Conservation (phyloP, 192 early-diverging fungal genomes). For the Backusella psychrophila region DNA sequence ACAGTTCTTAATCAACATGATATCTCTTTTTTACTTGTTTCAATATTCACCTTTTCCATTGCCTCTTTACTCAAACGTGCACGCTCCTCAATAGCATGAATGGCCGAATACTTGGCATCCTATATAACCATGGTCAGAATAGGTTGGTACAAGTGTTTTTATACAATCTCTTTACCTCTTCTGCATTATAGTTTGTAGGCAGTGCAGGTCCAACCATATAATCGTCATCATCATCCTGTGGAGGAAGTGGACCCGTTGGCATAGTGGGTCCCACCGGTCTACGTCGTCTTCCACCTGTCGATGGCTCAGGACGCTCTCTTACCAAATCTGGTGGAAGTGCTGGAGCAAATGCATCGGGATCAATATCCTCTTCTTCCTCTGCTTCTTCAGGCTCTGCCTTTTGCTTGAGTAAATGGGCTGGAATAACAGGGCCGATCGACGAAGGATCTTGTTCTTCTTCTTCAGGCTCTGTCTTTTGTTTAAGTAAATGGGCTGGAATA, state of each 20-base stretch:
- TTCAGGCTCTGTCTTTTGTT: no score
- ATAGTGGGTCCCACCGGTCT: conserved; percentile 23
- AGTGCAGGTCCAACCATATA: conserved; percentile 26
- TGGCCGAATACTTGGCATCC: conserved; percentile 20
- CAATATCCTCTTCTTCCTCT: not conserved
- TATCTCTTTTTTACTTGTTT: no score
- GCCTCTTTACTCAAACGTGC: conserved; percentile 23
- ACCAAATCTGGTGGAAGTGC: conserved; percentile 32
- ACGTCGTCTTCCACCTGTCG: conserved; percentile 7
- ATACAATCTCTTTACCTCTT: not conserved
- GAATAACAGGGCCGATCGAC: conserved; percentile 3
- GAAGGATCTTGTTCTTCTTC: not conserved
- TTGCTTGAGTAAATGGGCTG: conserved; percentile 6
- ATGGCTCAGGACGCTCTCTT: not conserved
- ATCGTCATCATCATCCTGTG: conserved; percentile 15
- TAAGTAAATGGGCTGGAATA: conserved; percentile 11
- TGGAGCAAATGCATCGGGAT: conserved; percentile 29
- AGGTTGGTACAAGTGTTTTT: not conserved
- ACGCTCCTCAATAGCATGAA: conserved; percentile 32
- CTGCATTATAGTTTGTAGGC: conserved; percentile 12
- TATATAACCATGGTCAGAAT: not conserved
- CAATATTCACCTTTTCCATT: conserved; percentile 22
- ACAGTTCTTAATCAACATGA: not conserved
- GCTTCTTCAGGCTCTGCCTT: not conserved
- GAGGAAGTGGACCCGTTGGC: conserved; percentile 14